Conservation (phyloP, 495 filamentous ascomycete species). For the Talaromyces stipitatus region DNA sequence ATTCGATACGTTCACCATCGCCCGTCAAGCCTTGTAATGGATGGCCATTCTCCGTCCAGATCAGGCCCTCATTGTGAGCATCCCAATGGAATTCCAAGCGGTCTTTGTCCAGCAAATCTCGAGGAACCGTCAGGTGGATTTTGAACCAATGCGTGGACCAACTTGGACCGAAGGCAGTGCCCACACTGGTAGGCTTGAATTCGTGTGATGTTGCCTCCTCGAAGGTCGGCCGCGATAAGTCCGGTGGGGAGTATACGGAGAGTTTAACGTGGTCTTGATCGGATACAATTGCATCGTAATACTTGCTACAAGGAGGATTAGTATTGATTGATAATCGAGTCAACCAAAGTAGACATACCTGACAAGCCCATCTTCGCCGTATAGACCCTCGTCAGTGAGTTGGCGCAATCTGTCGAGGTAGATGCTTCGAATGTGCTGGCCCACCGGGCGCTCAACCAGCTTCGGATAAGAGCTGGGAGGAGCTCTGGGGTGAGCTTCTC, state of each 20-base stretch:
- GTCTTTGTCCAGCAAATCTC: slow-evolving; percentile 59
- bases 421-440: slow-evolving; percentile 79
- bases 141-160: slow-evolving; percentile 99
- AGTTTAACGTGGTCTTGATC: slow-evolving; percentile 75
- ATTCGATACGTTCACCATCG: slow-evolving; percentile 82
- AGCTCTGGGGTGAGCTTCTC: slow-evolving; percentile 30
- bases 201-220: slow-evolving; percentile 74
- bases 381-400: slow-evolving; percentile 77
- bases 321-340: neutral
- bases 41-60: slow-evolving; percentile 83
- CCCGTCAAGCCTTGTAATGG: slow-evolving; percentile 90
- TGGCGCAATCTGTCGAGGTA: slow-evolving; percentile 77
- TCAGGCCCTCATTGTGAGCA: slow-evolving; percentile 79
- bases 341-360: slow-evolving; percentile 33
- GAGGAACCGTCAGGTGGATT: slow-evolving; percentile 67
- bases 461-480: slow-evolving; percentile 46
- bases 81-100: slow-evolving; percentile 95
- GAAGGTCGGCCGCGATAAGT: slow-evolving; percentile 77
- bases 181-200: slow-evolving; percentile 68
- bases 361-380: slow-evolving; percentile 66
- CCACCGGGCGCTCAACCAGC: slow-evolving; percentile 54
- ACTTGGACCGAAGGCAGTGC: slow-evolving; percentile 79
- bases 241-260: slow-evolving; percentile 76
- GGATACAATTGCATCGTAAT: slow-evolving; percentile 64
- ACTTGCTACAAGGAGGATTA: slow-evolving; percentile 43